Evolutionary conservation across 176 grass and related monocot species (phyloP), one percentile per base, ranked within the genome.

Genomic region (Saccharum spontaneum): DNA sequence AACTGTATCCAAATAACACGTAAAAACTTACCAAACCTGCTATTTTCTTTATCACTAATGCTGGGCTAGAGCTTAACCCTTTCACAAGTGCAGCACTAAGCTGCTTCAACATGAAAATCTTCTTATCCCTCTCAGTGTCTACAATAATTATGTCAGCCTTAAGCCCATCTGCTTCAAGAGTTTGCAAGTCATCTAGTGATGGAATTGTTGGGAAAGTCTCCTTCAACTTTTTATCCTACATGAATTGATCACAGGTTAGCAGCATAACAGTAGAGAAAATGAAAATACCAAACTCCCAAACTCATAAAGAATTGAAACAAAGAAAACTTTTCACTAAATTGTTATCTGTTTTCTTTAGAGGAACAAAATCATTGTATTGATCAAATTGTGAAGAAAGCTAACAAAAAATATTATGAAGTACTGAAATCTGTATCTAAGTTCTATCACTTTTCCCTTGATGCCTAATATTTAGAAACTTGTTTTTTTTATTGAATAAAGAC

Each of bases 191-290:
- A 75, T 91, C 87, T 82, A 95, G 67, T 68, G 97, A 92, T 38
- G 97, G 97, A 73, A 99, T 90, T 55, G 86, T 94, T 48, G 78
- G 85, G 49, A 92, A 96, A 55, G 83, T 70, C 45, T 99, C 91
- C 92, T 94, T 99, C 79, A 99, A 76, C 77, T 92, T 99, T 90
- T 92, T 99, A 86, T 99, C 97, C 97, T 99, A 90, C 61, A 95
- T 63, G 54, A 90, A 79, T 76, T 52, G 40, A 82, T 69, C 69
- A 83, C 59, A 80, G 39, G 17, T 75, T n/a, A 60, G 69, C 50
- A 62, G 75, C 31, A 68, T 69, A 79, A 84, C 30, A 76, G 62
- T 18, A 10, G 34, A 73, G 5, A 48, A 79, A 76, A 83, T 77
- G 41, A 64, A 57, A 61, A 71, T 77, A 62, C 8, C 39, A 70